A percentile compares a stretch with the other conserved stretches of the same genome.
These are phyloP conservation scores for Astrephomene gubernaculifera DNA, from an alignment of 139 green algal genomes.

Conservation along the genomic window DNA sequence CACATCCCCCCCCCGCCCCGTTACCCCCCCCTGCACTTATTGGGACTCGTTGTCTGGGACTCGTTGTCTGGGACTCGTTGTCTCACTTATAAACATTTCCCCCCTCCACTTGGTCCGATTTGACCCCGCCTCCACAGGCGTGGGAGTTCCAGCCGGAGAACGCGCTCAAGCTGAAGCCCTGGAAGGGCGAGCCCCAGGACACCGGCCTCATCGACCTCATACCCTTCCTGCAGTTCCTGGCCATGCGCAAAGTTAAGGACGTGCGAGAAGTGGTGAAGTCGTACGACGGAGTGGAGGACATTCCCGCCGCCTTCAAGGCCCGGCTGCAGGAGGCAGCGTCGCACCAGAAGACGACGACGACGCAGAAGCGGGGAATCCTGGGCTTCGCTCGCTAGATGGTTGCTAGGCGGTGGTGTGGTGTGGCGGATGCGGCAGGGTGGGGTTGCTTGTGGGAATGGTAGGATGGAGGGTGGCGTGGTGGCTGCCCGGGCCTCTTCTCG, in stretches of 20 bases:
- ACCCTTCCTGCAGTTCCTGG: conserved; percentile 69
- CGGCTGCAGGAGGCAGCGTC: conserved; percentile 64
- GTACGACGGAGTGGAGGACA: conserved; percentile 89
- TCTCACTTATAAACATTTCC: neutral
- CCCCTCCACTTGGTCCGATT: conserved; percentile 19
- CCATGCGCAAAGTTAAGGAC: conserved; percentile 43
- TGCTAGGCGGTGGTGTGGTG: no score
- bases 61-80: no score
- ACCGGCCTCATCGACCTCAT: conserved; percentile 91
- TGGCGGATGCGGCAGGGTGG: no score
- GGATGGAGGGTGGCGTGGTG: no score
- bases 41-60: no score
- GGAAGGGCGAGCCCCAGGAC: conserved; percentile 77
- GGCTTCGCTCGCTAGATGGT: neutral
- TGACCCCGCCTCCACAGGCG: conserved; percentile 38
- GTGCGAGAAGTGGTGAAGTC: conserved; percentile 55
- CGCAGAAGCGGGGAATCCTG: conserved; percentile 20
- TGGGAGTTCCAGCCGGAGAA: conserved; percentile 92
- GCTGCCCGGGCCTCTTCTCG: no score
- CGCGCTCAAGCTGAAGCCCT: conserved; percentile 85
- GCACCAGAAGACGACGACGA: conserved; percentile 49
- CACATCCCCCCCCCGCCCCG: no score
- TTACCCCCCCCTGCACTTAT: no score
- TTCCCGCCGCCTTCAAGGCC: conserved; percentile 86
- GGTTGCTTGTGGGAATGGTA: no score